A percentile compares a stretch with the other conserved stretches of the same genome.
phyloP scores from a whole-genome alignment of 306 rosid genomes.

The Biancaea sappan region DNA sequence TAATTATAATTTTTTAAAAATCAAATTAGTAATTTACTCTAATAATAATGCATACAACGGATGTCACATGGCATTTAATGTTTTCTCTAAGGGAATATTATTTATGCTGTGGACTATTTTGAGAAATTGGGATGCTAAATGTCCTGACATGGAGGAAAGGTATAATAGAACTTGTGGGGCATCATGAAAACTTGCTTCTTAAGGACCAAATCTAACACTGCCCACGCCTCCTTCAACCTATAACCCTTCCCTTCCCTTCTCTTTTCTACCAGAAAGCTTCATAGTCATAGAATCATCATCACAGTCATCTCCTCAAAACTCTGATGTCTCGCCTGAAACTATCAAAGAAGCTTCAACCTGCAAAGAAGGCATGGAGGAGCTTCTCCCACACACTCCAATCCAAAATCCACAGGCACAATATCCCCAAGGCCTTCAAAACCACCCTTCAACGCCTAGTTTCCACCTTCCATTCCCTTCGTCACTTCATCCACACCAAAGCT shows the following conservation, averaged over 20 bases:
- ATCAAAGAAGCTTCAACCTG: constrained; percentile 59
- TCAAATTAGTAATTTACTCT: too few species aligned
- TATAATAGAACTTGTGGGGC: constrained; percentile 35
- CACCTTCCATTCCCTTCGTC: constrained; percentile 39
- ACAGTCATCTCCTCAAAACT: background rate
- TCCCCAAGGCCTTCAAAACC: constrained; percentile 41
- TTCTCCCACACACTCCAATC: constrained; percentile 45
- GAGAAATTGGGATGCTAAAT: background rate
- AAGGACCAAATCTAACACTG: constrained; percentile 22
- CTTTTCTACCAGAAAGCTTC: constrained; percentile 16
- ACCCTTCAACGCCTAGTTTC: constrained; percentile 44
- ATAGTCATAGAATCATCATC: background rate
- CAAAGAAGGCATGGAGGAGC: constrained; percentile 65
- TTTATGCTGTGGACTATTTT: background rate
- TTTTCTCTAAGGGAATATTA: background rate
- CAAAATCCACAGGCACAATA: constrained; percentile 47
- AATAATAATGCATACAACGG: too few species aligned
- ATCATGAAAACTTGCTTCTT: constrained; percentile 32
- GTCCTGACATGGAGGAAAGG: background rate
- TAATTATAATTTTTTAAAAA: too few species aligned
- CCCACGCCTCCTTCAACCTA: background rate
- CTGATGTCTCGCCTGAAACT: constrained; percentile 48
- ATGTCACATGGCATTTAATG: background rate
- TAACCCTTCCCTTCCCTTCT: constrained; percentile 1
- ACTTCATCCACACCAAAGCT: constrained; percentile 38